Evolutionary conservation across 768 basidiomycete genomes (phyloP).

Genomic region (Trametes maxima): DNA sequence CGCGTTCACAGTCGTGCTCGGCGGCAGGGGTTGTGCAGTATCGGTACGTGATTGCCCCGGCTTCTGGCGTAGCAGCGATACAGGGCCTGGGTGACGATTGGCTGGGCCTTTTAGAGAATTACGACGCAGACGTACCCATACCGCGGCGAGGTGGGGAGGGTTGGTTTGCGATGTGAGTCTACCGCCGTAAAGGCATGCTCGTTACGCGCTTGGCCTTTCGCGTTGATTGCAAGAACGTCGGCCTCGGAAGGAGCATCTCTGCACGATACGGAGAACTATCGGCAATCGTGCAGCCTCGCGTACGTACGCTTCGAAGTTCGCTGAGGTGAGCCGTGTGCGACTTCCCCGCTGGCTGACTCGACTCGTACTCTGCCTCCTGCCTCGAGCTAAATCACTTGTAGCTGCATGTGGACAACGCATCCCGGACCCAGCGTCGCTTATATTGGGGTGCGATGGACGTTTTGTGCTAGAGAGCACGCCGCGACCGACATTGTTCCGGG

Average conservation of each 20-base stretch:
- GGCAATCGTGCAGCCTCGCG: not conserved
- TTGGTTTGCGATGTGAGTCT: conserved; percentile 1
- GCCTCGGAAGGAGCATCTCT: not conserved
- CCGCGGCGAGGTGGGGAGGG: conserved; percentile 1
- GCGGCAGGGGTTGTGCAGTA: not conserved
- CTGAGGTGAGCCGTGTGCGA: not conserved
- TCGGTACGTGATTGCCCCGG: too few relatives aligned
- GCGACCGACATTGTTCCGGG: conserved; percentile 16
- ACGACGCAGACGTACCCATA: not conserved
- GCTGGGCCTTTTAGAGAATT: too few relatives aligned
- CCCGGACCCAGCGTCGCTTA: conserved; percentile 6
- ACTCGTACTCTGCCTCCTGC: too few relatives aligned
- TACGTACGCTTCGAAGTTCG: not conserved
- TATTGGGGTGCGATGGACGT: conserved; percentile 15
- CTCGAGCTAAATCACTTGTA: not conserved
- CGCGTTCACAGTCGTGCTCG: too few relatives aligned
- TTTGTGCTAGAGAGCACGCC: conserved; percentile 1
- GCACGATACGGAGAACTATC: conserved; percentile 1
- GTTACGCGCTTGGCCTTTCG: not conserved
- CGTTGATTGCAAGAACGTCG: not conserved
- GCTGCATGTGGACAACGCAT: not conserved
- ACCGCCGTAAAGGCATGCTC: not conserved
- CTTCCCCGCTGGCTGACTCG: too few relatives aligned
- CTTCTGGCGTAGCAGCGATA: too few relatives aligned
- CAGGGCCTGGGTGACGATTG: too few relatives aligned